phyloP scores from a whole-genome alignment of 257 asterid genomes.

The Voacanga thouarsii region DNA sequence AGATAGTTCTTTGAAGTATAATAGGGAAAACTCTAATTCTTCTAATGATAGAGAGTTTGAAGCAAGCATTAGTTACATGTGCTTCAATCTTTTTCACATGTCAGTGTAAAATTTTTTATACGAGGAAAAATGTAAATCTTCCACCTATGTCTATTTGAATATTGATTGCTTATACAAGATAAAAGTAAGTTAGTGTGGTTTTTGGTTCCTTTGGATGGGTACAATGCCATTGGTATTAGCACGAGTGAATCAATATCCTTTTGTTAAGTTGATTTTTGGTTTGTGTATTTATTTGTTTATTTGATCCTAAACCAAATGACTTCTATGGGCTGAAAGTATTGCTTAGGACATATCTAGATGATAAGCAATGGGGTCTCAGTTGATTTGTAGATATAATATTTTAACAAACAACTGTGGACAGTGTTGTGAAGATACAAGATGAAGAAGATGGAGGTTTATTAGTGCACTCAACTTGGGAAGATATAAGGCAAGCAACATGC shows the following conservation, averaged over 20 bases:
- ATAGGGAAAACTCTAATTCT: conserved; percentile 33
- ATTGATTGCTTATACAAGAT: not conserved
- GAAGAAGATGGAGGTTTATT: conserved; percentile 92
- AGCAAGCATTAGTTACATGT: conserved; percentile 35
- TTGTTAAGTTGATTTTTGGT: too few species aligned
- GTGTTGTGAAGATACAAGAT: conserved; percentile 72
- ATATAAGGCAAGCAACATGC: too few species aligned
- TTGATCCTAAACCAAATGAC: conserved; percentile 80
- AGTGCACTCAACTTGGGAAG: too few species aligned
- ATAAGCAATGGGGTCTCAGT: conserved; percentile 75
- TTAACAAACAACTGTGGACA: conserved; percentile 81
- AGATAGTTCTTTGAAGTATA: conserved; percentile 13
- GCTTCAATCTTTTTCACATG: not conserved
- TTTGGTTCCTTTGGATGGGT: not conserved
- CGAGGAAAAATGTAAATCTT: too few species aligned
- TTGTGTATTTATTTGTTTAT: conserved; percentile 1
- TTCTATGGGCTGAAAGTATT: conserved; percentile 85
- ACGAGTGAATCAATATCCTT: not conserved
- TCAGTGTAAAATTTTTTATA: too few species aligned
- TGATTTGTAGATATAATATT: conserved; percentile 79
- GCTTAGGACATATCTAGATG: conserved; percentile 67
- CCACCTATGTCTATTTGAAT: too few species aligned
- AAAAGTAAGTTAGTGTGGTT: too few species aligned
- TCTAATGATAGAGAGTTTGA: conserved; percentile 53
- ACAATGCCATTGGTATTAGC: not conserved